Evolutionary conservation across 192 early-diverging fungal genomes (phyloP).

Genomic region (Rhizophlyctis rosea): DNA sequence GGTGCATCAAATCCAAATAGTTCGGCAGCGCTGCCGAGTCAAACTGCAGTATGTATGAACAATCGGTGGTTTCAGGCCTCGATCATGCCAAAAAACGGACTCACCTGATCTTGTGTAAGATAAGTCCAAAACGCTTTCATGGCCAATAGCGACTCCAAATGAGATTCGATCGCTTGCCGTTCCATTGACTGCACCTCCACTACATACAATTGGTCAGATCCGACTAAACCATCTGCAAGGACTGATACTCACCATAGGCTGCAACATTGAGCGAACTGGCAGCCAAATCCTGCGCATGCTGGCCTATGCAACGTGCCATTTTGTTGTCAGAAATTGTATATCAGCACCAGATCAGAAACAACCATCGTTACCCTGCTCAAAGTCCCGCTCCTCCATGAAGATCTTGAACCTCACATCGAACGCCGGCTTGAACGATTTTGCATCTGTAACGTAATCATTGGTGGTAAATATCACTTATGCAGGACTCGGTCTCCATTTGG

Average conservation of each 20-base stretch:
- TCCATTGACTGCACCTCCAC: constrained; percentile 12
- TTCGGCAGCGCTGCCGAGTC: background rate
- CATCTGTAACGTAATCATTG: background rate
- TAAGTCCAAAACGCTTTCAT: constrained; percentile 4
- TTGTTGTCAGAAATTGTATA: background rate
- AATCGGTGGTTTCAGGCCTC: too few relatives aligned
- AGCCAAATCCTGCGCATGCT: background rate
- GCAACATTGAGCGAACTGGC: constrained; percentile 7
- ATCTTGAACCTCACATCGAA: constrained; percentile 8
- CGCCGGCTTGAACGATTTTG: background rate
- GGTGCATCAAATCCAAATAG: constrained; percentile 3
- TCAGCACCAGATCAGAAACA: background rate
- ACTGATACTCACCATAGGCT: constrained; percentile 5
- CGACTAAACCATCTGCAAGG: background rate
- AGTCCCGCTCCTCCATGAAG: constrained; percentile 8
- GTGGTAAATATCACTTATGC: too few relatives aligned
- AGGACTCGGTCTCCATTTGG: too few relatives aligned
- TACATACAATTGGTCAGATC: background rate
- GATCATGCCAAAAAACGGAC: background rate
- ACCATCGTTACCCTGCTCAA: background rate
- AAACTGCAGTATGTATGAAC: too few relatives aligned
- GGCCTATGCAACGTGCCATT: background rate
- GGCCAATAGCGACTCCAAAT: constrained; percentile 5
- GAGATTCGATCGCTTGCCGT: constrained; percentile 3
- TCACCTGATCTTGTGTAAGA: background rate